Percentiles rank a stretch among this genome's conserved stretches.
Conservation (phyloP, 2,329 filamentous ascomycete species). For the Cryphonectria nitschkei region DNA sequence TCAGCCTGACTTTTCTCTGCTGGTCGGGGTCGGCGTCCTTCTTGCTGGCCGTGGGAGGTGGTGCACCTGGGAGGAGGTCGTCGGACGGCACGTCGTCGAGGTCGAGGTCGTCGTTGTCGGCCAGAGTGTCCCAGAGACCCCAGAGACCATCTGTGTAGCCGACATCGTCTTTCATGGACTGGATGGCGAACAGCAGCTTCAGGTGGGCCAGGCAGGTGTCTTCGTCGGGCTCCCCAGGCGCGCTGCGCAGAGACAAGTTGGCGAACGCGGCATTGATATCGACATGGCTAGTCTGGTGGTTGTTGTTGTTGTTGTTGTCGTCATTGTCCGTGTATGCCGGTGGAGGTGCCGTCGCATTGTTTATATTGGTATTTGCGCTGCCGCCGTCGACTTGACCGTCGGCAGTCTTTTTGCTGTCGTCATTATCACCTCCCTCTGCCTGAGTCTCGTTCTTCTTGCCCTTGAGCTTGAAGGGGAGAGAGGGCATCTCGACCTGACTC, state of each 20-base stretch:
- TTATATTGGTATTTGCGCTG: too few species aligned
- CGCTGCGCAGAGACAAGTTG: slow-evolving; percentile 41
- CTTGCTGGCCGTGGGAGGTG: slow-evolving; percentile 20
- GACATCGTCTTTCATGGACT: slow-evolving; percentile 68
- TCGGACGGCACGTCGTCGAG: not conserved
- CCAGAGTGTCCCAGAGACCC: slow-evolving; percentile 57
- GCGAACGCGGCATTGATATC: slow-evolving; percentile 46
- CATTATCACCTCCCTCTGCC: not conserved
- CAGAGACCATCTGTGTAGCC: slow-evolving; percentile 70
- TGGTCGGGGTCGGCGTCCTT: slow-evolving; percentile 38
- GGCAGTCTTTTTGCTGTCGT: not conserved
- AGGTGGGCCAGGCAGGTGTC: slow-evolving; percentile 73
- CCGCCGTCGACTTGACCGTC: not conserved
- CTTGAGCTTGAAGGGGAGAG: slow-evolving; percentile 11
- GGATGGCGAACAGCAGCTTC: slow-evolving; percentile 71
- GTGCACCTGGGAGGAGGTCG: slow-evolving; percentile 11
- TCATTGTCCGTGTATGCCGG: slow-evolving; percentile 2
- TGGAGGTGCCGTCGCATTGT: slow-evolving; percentile 1
- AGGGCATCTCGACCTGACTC: slow-evolving; percentile 5
- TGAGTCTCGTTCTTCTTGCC: slow-evolving; percentile 3
- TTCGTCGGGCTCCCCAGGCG: slow-evolving; percentile 42
- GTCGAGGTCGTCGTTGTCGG: slow-evolving; percentile 33
- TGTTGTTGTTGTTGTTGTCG: not conserved
- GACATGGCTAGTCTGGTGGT: slow-evolving; percentile 36
- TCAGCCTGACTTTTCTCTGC: slow-evolving; percentile 48